phyloP scores from a whole-genome alignment of 805 yeast species.

The Pichia eremophila region DNA sequence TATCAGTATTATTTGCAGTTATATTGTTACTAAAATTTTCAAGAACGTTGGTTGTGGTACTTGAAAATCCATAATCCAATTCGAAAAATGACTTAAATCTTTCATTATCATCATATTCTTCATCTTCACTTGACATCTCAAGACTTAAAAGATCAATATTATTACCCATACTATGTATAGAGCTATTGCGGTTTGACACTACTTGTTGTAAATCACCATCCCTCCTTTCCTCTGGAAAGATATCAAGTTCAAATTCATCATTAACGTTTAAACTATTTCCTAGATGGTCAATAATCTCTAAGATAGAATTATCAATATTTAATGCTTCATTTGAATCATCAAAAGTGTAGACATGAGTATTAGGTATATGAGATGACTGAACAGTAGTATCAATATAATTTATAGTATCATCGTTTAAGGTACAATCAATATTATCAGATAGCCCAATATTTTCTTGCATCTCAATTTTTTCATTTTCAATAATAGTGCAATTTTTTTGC shows the following conservation, averaged over 20 bases:
- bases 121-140: slow-evolving; percentile 6
- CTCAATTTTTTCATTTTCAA: too few relatives aligned
- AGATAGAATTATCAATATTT: slow-evolving; percentile 2
- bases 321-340: not conserved
- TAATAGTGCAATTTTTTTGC: too few relatives aligned
- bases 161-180: not conserved
- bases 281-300: slow-evolving; percentile 2
- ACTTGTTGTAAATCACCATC: too few relatives aligned
- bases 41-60: not conserved
- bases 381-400: not conserved
- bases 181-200: too few relatives aligned
- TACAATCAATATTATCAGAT: not conserved
- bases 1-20: not conserved
- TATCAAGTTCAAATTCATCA: slow-evolving; percentile 4
- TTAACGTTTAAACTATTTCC: slow-evolving; percentile 1
- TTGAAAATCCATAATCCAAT: not conserved
- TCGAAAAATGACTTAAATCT: slow-evolving; percentile 5
- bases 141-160: slow-evolving; percentile 3
- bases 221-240: not conserved
- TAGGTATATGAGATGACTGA: not conserved
- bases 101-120: slow-evolving; percentile 2
- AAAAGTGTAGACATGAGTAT: not conserved
- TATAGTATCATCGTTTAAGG: not conserved
- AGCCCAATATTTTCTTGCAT: not conserved
- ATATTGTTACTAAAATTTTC: not conserved